phyloP scores from a whole-genome alignment of 176 grass and related monocot genomes.

The Raddia guianensis region DNA sequence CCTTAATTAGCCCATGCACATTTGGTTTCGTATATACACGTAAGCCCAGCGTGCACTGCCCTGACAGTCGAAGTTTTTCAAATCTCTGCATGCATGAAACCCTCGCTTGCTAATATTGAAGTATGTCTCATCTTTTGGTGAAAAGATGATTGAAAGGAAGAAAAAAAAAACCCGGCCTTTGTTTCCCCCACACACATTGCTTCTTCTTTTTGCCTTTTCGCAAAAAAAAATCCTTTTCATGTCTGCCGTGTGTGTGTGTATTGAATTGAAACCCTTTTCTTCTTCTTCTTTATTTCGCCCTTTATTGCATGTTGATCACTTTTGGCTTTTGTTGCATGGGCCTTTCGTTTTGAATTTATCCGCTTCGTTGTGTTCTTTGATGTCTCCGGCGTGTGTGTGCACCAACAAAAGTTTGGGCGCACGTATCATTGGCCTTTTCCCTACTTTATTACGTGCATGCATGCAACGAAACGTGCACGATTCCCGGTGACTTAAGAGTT shows the following conservation, averaged over 20 bases:
- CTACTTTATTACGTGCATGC: constrained; percentile 46
- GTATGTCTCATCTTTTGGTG: constrained; percentile 30
- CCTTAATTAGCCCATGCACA: not conserved
- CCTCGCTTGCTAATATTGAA: not conserved
- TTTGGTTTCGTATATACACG: not conserved
- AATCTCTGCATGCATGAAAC: not conserved
- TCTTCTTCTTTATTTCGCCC: constrained; percentile 23
- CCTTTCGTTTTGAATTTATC: constrained; percentile 33
- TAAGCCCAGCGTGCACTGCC: not conserved
- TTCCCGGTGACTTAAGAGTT: constrained; percentile 26
- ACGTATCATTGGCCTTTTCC: constrained; percentile 53
- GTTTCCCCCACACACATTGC: not conserved
- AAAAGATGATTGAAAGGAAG: constrained; percentile 48
- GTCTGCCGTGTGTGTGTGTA: constrained; percentile 5
- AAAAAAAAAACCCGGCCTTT: constrained; percentile 39
- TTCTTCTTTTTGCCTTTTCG: constrained; percentile 29
- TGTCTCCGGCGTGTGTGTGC: constrained; percentile 13
- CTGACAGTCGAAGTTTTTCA: not conserved
- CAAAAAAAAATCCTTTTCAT: constrained; percentile 19
- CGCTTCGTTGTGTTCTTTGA: constrained; percentile 28
- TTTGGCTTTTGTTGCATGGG: constrained; percentile 47
- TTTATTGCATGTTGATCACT: constrained; percentile 31
- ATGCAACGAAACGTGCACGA: constrained; percentile 36
- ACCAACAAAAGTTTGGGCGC: constrained; percentile 29
- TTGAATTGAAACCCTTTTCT: constrained; percentile 25